A percentile compares a stretch with the other conserved stretches of the same genome.
These are phyloP conservation scores for Polyporus arcularius DNA, from an alignment of 768 basidiomycete species.

Conservation along the genomic window DNA sequence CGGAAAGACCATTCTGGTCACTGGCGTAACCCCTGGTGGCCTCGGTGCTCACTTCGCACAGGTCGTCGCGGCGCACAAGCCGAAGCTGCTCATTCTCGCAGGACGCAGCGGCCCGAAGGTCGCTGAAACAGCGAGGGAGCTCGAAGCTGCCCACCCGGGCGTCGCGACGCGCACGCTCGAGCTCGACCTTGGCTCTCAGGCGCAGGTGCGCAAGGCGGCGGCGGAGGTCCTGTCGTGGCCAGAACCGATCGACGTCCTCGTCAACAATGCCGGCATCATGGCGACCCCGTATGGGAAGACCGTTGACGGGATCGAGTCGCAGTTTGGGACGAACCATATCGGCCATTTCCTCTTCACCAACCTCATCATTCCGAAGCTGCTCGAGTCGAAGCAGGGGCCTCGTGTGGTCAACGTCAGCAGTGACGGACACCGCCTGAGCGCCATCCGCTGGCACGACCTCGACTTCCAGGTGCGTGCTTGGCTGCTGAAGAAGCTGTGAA, in stretches of 20 bases:
- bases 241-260: background rate
- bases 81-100: background rate
- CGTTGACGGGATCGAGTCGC: background rate
- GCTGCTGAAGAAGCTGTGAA: background rate
- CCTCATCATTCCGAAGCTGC: background rate
- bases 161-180: background rate
- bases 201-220: background rate
- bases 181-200: background rate
- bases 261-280: background rate
- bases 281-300: background rate
- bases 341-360: background rate
- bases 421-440: background rate
- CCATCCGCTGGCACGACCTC: background rate
- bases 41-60: background rate
- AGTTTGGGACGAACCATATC: background rate
- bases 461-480: background rate
- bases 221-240: background rate
- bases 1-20: background rate
- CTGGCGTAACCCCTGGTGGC: background rate
- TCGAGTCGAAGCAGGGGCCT: background rate
- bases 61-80: background rate
- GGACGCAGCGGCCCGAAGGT: background rate
- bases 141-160: background rate
- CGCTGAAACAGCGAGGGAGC: background rate
- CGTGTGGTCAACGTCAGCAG: background rate